Base-by-base conservation (phyloP, 768 basidiomycete species). In the Amanita subjunquillea region DNA sequence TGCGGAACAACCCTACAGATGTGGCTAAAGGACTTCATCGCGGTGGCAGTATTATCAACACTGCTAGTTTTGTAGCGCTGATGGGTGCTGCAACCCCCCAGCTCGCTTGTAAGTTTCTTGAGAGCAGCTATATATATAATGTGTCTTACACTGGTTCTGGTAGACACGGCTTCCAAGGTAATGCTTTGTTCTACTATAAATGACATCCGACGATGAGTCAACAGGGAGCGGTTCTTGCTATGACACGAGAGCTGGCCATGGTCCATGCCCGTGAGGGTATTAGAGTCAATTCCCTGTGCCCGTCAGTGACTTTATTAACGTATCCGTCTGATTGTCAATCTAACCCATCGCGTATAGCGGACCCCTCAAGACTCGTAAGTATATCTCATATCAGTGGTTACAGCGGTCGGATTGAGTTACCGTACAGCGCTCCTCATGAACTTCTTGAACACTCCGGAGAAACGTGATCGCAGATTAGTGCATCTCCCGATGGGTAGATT, bases 251-350 rank as follows among this genome's bases (percentile, higher is more conserved):
- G 64, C 76, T 98, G 30, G 96, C 96, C 0, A 94, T 97, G 82
- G 89, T 98, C 0, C 96, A 99, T 67, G 96, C 96, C 41, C 78
- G 87, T 56, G 96, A 99, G 73, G 95, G 95, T 46, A 97, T 99
- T 62, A 85, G 96, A 27, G 60, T 97, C 67, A 99, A 99, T 70
- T 83, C 93, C 9, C 79, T 99, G 54, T 97, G 94, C 79, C 96
- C 94, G 88, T 93, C 7, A 53, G 51, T 53, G 69, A 63, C 89
- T 74, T 20, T 27, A 10, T n/a, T 30, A 51, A 22, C 48, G 50
- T 39, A 54, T 54, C 50, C 25, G 29, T 43, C 25, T 54, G 40
- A 13, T 44, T 55, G 38, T 42, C 23, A 27, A 9, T 5, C 40
- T 40, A 27, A 53, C 50, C 51, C 22, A 10, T 54, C 54, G 23